Percentiles rank a stretch among this genome's conserved stretches.
These are phyloP conservation scores for Lycium ferocissimum DNA, from an alignment of 257 asterid species.

Conservation along the genomic window DNA sequence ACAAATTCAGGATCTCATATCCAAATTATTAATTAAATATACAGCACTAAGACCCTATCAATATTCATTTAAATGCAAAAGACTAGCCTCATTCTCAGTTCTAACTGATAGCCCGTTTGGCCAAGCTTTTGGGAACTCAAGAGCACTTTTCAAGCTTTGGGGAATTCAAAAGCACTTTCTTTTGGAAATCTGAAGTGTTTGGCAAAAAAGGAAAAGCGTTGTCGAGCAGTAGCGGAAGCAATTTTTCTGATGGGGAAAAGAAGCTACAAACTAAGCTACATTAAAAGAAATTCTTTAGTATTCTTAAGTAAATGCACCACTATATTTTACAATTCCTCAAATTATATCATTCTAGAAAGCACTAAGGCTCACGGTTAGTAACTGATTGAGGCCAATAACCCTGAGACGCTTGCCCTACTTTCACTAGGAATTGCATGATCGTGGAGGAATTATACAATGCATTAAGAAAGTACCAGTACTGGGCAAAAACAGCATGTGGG, in stretches of 20 bases:
- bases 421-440: not conserved
- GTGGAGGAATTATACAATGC: not conserved
- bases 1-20: slow-evolving; percentile 18
- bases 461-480: not conserved
- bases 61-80: not conserved
- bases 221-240: not conserved
- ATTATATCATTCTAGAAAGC: not conserved
- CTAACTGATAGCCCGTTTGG: too few species aligned
- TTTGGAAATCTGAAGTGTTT: not conserved
- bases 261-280: not conserved
- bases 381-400: not conserved
- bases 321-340: not conserved
- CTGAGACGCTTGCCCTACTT: not conserved
- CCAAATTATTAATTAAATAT: not conserved
- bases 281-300: not conserved
- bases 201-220: not conserved
- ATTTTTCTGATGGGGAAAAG: not conserved
- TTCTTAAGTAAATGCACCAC: not conserved
- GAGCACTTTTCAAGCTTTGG: not conserved
- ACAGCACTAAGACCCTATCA: slow-evolving; percentile 4
- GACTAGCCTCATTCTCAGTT: too few species aligned
- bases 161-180: not conserved
- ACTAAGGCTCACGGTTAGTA: not conserved
- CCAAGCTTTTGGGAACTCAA: too few species aligned
- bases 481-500: not conserved